These are phyloP conservation scores for Cladosporium austrohemisphaericum DNA, from an alignment of 2,329 filamentous ascomycete species.

Conservation along the genomic window DNA sequence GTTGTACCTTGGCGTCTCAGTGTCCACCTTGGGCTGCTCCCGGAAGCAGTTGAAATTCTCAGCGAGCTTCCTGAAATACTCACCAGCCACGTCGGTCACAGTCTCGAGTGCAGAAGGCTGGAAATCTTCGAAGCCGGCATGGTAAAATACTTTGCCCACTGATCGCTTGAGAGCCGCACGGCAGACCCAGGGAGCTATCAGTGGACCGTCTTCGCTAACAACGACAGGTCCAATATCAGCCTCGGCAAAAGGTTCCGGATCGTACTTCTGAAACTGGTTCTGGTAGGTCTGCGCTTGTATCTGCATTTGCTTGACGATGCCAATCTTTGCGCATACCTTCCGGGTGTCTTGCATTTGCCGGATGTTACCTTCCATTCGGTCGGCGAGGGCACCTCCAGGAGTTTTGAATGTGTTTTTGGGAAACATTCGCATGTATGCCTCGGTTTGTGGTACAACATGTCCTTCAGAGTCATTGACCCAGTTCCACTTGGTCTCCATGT, in stretches of 20 bases:
- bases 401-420: slow-evolving; percentile 71
- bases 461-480: slow-evolving; percentile 91
- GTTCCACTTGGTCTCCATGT: slow-evolving; percentile 70
- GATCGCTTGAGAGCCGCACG: slow-evolving; percentile 83
- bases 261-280: slow-evolving; percentile 97
- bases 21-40: slow-evolving; percentile 66
- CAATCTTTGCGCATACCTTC: slow-evolving; percentile 93
- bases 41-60: slow-evolving; percentile 76
- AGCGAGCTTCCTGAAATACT: slow-evolving; percentile 84
- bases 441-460: slow-evolving; percentile 80
- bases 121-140: slow-evolving; percentile 93
- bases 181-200: slow-evolving; percentile 80
- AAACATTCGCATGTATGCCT: slow-evolving; percentile 76
- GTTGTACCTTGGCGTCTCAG: slow-evolving; percentile 60
- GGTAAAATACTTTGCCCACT: slow-evolving; percentile 91
- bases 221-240: slow-evolving; percentile 85
- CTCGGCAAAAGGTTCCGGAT: slow-evolving; percentile 83
- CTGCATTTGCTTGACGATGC: slow-evolving; percentile 99
- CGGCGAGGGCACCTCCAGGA: slow-evolving; percentile 68
- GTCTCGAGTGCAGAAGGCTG: slow-evolving; percentile 91
- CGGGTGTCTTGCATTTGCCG: slow-evolving; percentile 94
- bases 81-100: slow-evolving; percentile 80
- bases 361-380: slow-evolving; percentile 85
- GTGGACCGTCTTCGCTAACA: slow-evolving; percentile 78
- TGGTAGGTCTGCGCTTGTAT: slow-evolving; percentile 93